Base-by-base conservation (phyloP, 2,329 filamentous ascomycete species). In the Fusarium secorum region DNA sequence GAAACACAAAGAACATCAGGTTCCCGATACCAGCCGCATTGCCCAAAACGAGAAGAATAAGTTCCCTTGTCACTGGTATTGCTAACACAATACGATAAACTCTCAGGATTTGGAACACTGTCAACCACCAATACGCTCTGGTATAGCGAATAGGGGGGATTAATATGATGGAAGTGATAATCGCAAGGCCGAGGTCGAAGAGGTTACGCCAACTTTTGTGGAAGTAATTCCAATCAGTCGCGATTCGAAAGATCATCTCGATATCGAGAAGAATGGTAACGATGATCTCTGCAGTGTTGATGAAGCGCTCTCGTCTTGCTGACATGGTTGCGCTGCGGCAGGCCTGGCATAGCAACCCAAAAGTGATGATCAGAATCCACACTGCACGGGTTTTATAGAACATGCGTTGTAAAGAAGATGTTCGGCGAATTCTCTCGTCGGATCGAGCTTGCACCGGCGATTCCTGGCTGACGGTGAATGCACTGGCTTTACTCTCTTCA, bases 1-100 rank as follows among this genome's bases (percentile, higher is more conserved):
- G 85, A 78, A 98, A 97, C 76, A 99, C 94, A 79, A 99, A 99
- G 22, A 98, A 85, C 83, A 99, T 97, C 67, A 99, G 84, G 78
- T 99, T 99, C 41, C 93, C 88, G 68, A 99, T 91, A 92, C 97
- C 97, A 46, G 91, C 89, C 8, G 94, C 91, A 78, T 98, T 98
- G 67, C 96, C 92, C 66, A 99, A 87, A 5, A 99, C 96, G 36
- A 97, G 87, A 72, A 92, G 84, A 77, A 99, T 96, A 57, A 99
- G 87, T 70, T 94, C 91, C 69, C 93, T 87, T 1, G 95, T 99
- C 74, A 98, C 89, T 9, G 94, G 91, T 44, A 99, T 89, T 20
- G 94, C 94, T 75, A 98, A 82, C 57, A 99, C 95, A 44, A 99
- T 89, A 30, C 97, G 92, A 81, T 99, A 99, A 26, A 93, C 91